Evolutionary conservation across 169 alveolate species (phyloP).

Genomic region (Plasmodium inui): DNA sequence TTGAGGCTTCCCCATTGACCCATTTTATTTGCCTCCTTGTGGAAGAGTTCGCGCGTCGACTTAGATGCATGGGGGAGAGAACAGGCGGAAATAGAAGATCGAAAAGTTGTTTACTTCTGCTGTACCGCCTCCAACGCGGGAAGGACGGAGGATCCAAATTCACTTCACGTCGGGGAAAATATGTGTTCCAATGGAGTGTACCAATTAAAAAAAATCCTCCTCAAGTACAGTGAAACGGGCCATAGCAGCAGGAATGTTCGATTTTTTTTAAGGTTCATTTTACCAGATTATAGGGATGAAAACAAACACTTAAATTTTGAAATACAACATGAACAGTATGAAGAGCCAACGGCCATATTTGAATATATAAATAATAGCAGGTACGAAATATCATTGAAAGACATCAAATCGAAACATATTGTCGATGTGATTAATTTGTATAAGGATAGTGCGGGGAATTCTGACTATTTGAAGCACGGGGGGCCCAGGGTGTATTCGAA

Average conservation of each 20-base stretch:
- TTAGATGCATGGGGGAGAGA: not conserved
- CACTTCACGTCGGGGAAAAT: not conserved
- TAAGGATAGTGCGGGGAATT: constrained; percentile 83
- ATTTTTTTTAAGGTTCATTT: constrained; percentile 81
- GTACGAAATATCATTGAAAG: constrained; percentile 87
- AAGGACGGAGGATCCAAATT: not conserved
- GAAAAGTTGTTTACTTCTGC: not conserved
- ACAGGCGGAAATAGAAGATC: not conserved
- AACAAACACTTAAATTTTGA: constrained; percentile 83
- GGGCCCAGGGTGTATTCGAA: constrained; percentile 84
- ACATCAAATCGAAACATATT: constrained; percentile 86
- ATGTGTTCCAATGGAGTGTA: constrained; percentile 85
- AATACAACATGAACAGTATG: constrained; percentile 86
- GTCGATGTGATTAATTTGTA: constrained; percentile 84
- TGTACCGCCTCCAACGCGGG: not conserved
- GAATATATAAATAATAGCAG: constrained; percentile 84
- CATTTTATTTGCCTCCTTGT: not conserved
- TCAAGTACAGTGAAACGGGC: constrained; percentile 86
- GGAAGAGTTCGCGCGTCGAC: not conserved
- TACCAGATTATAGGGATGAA: constrained; percentile 80
- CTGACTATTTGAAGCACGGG: constrained; percentile 84
- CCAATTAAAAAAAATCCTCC: constrained; percentile 81
- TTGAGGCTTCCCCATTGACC: not conserved
- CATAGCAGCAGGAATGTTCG: constrained; percentile 86
- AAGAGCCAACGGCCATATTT: constrained; percentile 83